Conservation (phyloP, 805 yeast genomes). For the Scheffersomyces spartinae region DNA sequence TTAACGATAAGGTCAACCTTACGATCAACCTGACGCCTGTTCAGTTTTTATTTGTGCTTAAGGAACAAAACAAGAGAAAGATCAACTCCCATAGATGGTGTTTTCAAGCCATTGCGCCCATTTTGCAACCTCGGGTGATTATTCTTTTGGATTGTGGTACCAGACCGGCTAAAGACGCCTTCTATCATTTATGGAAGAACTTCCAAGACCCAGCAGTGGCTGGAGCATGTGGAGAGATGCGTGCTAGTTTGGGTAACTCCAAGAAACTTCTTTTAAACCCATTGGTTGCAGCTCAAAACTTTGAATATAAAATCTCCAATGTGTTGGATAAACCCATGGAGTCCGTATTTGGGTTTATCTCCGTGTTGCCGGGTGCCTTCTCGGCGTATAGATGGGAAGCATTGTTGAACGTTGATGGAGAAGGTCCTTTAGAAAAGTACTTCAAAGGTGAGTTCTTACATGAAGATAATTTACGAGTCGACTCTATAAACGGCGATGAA, state of each 20-base stretch:
- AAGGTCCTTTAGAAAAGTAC: constrained; percentile 79
- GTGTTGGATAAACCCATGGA: constrained; percentile 94
- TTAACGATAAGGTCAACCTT: constrained; percentile 56
- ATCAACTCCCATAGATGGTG: constrained; percentile 98
- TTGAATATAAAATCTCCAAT: constrained; percentile 92
- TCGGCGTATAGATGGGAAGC: constrained; percentile 89
- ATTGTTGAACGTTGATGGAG: constrained; percentile 56
- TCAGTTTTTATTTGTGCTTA: constrained; percentile 80
- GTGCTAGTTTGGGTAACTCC: constrained; percentile 63
- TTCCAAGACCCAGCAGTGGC: constrained; percentile 77
- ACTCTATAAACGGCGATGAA: constrained; percentile 19
- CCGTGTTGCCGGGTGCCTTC: constrained; percentile 94
- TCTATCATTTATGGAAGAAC: constrained; percentile 83
- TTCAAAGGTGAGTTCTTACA: constrained; percentile 85
- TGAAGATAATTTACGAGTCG: constrained; percentile 37
- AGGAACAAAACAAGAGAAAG: constrained; percentile 80
- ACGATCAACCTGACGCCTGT: constrained; percentile 65
- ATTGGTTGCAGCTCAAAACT: constrained; percentile 89
- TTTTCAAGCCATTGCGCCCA: constrained; percentile 81
- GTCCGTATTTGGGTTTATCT: constrained; percentile 85
- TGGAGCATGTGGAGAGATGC: constrained; percentile 97
- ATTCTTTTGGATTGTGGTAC: constrained; percentile 92
- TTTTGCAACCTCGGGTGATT: constrained; percentile 72
- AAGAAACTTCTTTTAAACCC: constrained; percentile 56
- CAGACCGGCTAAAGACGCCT: constrained; percentile 72